These are phyloP conservation scores for Corynespora cassiicola DNA, from an alignment of 2,329 filamentous ascomycete species.

Conservation along the genomic window DNA sequence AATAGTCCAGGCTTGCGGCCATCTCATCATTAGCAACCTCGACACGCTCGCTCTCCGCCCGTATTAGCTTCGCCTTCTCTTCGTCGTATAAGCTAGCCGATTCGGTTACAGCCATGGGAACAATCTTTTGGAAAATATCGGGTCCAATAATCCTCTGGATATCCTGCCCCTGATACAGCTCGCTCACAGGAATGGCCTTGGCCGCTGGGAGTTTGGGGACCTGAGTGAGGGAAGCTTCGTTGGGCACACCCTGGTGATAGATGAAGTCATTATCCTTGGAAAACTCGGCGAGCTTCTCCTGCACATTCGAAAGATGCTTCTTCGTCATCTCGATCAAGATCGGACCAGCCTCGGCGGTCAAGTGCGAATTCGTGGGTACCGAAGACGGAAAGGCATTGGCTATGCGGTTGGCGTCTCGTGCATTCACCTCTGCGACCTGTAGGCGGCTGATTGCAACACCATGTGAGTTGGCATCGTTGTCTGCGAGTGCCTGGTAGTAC, in stretches of 20 bases:
- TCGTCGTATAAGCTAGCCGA: slow-evolving; percentile 97
- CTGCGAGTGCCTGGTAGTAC: slow-evolving; percentile 90
- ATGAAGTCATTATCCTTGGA: slow-evolving; percentile 97
- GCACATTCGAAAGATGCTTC: slow-evolving; percentile 78
- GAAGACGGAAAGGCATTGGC: slow-evolving; percentile 82
- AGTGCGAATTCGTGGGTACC: slow-evolving; percentile 80
- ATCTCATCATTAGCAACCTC: slow-evolving; percentile 94
- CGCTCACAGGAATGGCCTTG: slow-evolving; percentile 95
- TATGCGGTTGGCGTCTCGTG: slow-evolving; percentile 77
- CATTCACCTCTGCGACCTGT: slow-evolving; percentile 78
- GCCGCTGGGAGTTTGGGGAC: slow-evolving; percentile 93
- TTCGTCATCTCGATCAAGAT: slow-evolving; percentile 82
- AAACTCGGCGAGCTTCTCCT: slow-evolving; percentile 78
- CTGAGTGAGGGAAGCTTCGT: slow-evolving; percentile 78
- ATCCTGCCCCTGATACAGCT: slow-evolving; percentile 95
- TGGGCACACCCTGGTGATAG: slow-evolving; percentile 91
- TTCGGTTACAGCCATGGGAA: slow-evolving; percentile 94
- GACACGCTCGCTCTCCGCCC: slow-evolving; percentile 91
- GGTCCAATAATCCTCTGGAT: slow-evolving; percentile 96
- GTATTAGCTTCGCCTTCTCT: slow-evolving; percentile 94
- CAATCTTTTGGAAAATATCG: slow-evolving; percentile 95
- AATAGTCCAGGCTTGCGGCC: slow-evolving; percentile 91
- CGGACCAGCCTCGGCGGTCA: slow-evolving; percentile 78
- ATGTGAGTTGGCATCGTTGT: slow-evolving; percentile 87
- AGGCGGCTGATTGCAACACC: slow-evolving; percentile 84